phyloP scores from a whole-genome alignment of 2,329 filamentous ascomycete species.

The Penicillium sp. region DNA sequence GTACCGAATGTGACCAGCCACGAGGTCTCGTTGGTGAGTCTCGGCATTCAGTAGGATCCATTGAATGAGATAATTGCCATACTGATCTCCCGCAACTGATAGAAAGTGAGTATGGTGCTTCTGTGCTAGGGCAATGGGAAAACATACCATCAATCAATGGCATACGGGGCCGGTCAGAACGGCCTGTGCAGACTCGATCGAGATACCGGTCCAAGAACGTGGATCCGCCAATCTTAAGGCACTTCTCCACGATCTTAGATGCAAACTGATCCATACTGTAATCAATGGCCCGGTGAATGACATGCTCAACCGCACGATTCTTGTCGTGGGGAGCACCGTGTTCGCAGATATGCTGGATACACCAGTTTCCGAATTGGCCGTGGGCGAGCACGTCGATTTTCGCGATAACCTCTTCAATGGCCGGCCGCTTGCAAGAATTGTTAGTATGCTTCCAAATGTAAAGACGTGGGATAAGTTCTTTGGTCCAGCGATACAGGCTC shows the following conservation, averaged over 20 bases:
- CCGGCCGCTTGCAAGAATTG: slow-evolving; percentile 71
- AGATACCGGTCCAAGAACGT: slow-evolving; percentile 94
- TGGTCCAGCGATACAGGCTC: not conserved
- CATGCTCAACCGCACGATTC: slow-evolving; percentile 90
- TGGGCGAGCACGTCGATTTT: slow-evolving; percentile 97
- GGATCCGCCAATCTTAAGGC: slow-evolving; percentile 88
- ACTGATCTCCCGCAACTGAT: slow-evolving; percentile 88
- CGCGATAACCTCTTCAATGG: slow-evolving; percentile 91
- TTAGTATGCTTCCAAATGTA: not conserved
- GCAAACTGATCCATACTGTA: slow-evolving; percentile 99
- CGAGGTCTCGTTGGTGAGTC: slow-evolving; percentile 86
- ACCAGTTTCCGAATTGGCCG: slow-evolving; percentile 99
- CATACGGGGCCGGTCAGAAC: slow-evolving; percentile 87
- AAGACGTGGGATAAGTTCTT: not conserved
- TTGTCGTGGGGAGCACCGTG: slow-evolving; percentile 90
- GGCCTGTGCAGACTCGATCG: slow-evolving; percentile 89
- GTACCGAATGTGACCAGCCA: slow-evolving; percentile 83
- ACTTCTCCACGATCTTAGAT: slow-evolving; percentile 99
- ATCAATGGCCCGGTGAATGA: slow-evolving; percentile 88
- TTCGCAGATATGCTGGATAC: slow-evolving; percentile 98
- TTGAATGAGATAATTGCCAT: slow-evolving; percentile 97
- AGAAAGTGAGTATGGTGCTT: slow-evolving; percentile 9
- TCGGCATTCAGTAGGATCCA: slow-evolving; percentile 91
- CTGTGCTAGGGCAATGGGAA: not conserved
- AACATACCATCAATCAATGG: slow-evolving; percentile 85